Evolutionary conservation across 1,284 basidiomycete genomes (phyloP), one percentile per base, ranked within the genome.

Genomic region (Mycena sp.): DNA sequence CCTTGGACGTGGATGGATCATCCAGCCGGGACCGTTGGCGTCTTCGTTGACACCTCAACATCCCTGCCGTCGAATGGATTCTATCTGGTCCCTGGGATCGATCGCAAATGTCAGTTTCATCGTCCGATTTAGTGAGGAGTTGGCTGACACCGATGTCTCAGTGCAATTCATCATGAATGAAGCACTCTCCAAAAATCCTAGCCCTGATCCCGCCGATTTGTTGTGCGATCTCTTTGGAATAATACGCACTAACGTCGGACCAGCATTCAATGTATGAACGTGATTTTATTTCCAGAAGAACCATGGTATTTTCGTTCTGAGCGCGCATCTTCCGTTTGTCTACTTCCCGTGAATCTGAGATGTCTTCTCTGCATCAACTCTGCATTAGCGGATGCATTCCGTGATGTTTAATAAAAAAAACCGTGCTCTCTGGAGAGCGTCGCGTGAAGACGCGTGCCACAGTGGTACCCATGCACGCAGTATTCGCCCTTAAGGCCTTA

Each of bases 1-100:
- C 78, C 81, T 5, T 87, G 83, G 82, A 81, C 86, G 3, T 88
- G 84, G 84, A 71, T 89, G 4, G 85, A 88, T 58, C 86, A 87
- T 71, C 85, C 85, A 0, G 73, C 77, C 0, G 82, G 82, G 16
- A 86, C 83, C 0, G 73, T 87, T 3, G 87, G 87, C 1, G 77
- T 81, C 51, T 88, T 88, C 70, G 74, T 83, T 30, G 85, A 87
- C 60, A 69, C 65, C 28, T 61, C 61, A 11, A 84, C 81, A 0
- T 77, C 77, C 0, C 37, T 74, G 14, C 81, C 83, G 0, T 74
- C 76, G 10, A 87, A 87, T 65, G 85, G 83, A 4, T 87, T 85
- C 69, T 86, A 82, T 68, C 79, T 86, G 9, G 70, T 87, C 32
- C 85, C 85, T 6, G 83, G 84, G 0, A 77, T 80, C 25, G 80